Evolutionary conservation across 2,329 filamentous ascomycete genomes (phyloP), one percentile per base, ranked within the genome.

Genomic region (Ceratocystis lukuohia): DNA sequence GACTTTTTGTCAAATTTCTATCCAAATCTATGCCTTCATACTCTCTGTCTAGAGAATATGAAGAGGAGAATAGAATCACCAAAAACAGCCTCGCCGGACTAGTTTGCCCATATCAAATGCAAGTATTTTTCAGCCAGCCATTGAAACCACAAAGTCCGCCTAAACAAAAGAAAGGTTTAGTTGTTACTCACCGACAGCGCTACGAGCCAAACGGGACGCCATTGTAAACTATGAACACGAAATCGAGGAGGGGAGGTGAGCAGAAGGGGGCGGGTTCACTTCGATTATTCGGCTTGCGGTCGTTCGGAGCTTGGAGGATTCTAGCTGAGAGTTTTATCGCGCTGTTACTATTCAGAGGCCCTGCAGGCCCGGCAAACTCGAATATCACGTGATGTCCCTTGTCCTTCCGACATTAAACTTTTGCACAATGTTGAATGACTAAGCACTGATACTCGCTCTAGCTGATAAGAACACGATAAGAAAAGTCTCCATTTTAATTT

Each of bases 141-240:
- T 37, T 64, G n/a, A 28, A 37, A 28, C 46, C 45, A 28, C 62
- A 15, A 64, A 37, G 17, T 22, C 61, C 10, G 37, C 12, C 37
- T 10, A 30, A 22, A 57, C 44, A 25, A 61, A 41, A n/a, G n/a
- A 37, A 53, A 56, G 33, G 28, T 20, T 61, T 17, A 50, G 20
- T n/a, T 65, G 22, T 22, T 65, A 86, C 91, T 79, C 86, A 97
- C 93, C 89, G 81, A 93, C 82, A 81, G 91, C 91, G 84, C 87
- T 92, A 85, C 89, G 91, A 85, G 88, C 91, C 82, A 97, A 85
- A 84, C 92, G 91, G 80, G 91, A 96, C 84, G 93, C 93, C 93
- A 97, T 97, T 88, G 82, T 89, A 84, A 78, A 48, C 56, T 67
- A 65, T 66, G 77, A 80, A 57, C 53, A 57, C 53, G 82, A 41